Conservation (phyloP, 2,329 filamentous ascomycete genomes). For the Ophioceras dolichostomum region DNA sequence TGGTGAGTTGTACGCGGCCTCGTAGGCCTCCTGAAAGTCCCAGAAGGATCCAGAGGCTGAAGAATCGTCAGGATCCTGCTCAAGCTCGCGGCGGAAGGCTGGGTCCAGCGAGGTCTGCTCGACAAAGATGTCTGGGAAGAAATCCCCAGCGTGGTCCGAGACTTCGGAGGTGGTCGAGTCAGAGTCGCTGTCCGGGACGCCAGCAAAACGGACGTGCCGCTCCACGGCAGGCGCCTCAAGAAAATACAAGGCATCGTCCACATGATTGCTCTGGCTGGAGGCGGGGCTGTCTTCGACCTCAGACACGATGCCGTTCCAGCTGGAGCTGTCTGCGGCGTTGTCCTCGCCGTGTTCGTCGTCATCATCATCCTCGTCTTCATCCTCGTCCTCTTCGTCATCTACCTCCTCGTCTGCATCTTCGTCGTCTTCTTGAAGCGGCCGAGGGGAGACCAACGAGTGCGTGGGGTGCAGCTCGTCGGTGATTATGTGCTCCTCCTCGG, state of each 20-base stretch:
- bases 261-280: constrained; percentile 14
- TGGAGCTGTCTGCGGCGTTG: constrained; percentile 27
- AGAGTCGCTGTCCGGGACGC: constrained; percentile 54
- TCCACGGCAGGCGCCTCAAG: constrained; percentile 18
- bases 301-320: constrained; percentile 30
- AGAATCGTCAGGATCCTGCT: constrained; percentile 49
- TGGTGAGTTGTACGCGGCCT: constrained; percentile 7
- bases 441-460: constrained; percentile 31
- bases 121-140: constrained; percentile 70
- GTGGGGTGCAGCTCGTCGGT: constrained; percentile 24
- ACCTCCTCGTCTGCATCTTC: constrained; percentile 25
- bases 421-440: constrained; percentile 27
- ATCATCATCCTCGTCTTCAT: constrained; percentile 25
- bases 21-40: constrained; percentile 43
- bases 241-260: too few species aligned
- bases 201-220: constrained; percentile 65
- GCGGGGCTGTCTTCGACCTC: constrained; percentile 26
- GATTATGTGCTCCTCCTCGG: constrained; percentile 67
- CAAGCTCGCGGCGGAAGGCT: constrained; percentile 60
- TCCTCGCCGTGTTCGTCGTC: constrained; percentile 26
- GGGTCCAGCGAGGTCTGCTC: constrained; percentile 63
- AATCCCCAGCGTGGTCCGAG: constrained; percentile 47
- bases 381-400: constrained; percentile 21
- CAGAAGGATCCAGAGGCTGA: constrained; percentile 49
- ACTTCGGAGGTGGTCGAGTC: constrained; percentile 44